phyloP scores from a whole-genome alignment of 345 rosid species.

The Sisymbrium altissimum region DNA sequence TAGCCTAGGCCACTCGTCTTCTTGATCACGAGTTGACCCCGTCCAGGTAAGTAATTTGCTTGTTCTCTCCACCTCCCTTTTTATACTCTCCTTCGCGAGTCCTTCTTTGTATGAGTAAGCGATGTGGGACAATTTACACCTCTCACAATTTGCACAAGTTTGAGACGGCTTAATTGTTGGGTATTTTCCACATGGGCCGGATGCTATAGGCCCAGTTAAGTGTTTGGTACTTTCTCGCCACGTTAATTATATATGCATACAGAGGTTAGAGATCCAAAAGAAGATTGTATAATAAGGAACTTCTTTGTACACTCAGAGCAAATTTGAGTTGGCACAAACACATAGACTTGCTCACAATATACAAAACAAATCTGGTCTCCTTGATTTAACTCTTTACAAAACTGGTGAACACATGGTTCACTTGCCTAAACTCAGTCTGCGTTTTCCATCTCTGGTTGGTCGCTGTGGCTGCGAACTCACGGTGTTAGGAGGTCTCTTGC shows the following conservation, averaged over 20 bases:
- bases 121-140: conserved; percentile 6
- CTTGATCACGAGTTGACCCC: conserved; percentile 11
- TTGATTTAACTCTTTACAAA: conserved; percentile 7
- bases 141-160: neutral
- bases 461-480: conserved; percentile 39
- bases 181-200: neutral
- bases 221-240: neutral
- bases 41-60: conserved; percentile 17
- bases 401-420: conserved; percentile 32
- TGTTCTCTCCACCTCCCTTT: accelerated
- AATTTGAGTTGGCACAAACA: conserved; percentile 5
- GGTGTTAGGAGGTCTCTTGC: conserved; percentile 47
- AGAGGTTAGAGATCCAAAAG: neutral
- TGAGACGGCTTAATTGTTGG: neutral
- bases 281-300: neutral
- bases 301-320: neutral
- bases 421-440: conserved; percentile 52
- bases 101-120: neutral
- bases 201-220: neutral
- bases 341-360: conserved; percentile 14
- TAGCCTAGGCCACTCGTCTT: conserved; percentile 15
- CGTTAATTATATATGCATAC: too few relatives aligned
- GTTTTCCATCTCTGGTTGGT: conserved; percentile 42
- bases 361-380: neutral
- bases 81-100: neutral